Evolutionary conservation across 2,329 filamentous ascomycete species (phyloP).

Genomic region (Celoporthe dispersa): DNA sequence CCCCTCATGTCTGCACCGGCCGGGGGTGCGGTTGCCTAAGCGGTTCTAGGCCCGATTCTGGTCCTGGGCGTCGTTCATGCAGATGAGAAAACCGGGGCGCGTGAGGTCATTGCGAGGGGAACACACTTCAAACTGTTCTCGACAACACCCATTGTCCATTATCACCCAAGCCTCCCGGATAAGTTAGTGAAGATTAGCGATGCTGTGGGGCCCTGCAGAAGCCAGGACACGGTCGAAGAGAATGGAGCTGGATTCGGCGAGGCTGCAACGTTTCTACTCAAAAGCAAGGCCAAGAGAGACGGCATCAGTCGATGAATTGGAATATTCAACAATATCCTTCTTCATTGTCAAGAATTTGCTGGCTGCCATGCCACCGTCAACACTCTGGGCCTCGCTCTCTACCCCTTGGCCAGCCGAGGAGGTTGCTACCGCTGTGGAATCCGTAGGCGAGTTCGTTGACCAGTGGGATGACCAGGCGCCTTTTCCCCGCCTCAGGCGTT

Average conservation of each 20-base stretch:
- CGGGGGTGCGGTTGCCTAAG: not conserved
- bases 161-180: too few relatives aligned
- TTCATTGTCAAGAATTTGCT: slow-evolving; percentile 39
- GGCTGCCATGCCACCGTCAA: slow-evolving; percentile 38
- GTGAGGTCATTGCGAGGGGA: not conserved
- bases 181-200: not conserved
- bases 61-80: not conserved
- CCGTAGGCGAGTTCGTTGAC: not conserved
- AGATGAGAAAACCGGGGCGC: too few relatives aligned
- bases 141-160: not conserved
- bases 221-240: not conserved
- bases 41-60: not conserved
- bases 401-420: slow-evolving; percentile 45
- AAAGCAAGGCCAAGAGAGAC: not conserved
- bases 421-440: slow-evolving; percentile 19
- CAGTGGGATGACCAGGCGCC: not conserved
- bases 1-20: not conserved
- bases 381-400: slow-evolving; percentile 45
- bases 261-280: not conserved
- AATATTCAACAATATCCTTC: slow-evolving; percentile 34
- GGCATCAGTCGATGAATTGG: slow-evolving; percentile 30
- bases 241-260: slow-evolving; percentile 28
- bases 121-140: not conserved
- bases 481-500: slow-evolving; percentile 11
- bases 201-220: not conserved